Conservation (phyloP, 2,329 filamentous ascomycete genomes). For the Aureobasidium namibiae region DNA sequence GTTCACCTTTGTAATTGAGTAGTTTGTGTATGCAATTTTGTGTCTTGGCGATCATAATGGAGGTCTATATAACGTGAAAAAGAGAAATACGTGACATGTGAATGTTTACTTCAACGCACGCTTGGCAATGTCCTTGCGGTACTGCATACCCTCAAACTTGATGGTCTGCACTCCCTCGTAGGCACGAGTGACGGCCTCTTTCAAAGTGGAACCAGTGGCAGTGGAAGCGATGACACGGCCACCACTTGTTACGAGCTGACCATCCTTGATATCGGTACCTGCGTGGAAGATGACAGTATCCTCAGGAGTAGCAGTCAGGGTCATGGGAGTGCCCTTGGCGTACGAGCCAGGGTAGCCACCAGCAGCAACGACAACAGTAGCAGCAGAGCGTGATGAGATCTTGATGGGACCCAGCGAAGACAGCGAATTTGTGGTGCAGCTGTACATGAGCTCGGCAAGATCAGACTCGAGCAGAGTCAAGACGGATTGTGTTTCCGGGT, state of each 20-base stretch:
- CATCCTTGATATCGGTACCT: constrained; percentile 62
- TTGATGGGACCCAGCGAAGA: constrained; percentile 35
- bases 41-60: constrained; percentile 7
- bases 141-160: constrained; percentile 83
- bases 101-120: constrained; percentile 2
- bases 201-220: constrained; percentile 64
- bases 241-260: constrained; percentile 65
- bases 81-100: background rate
- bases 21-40: background rate
- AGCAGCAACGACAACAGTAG: constrained; percentile 89
- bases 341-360: constrained; percentile 86
- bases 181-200: constrained; percentile 77
- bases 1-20: too few species aligned
- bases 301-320: constrained; percentile 40
- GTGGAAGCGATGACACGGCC: constrained; percentile 93
- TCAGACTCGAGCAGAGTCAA: constrained; percentile 77
- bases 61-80: constrained; percentile 1
- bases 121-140: constrained; percentile 72
- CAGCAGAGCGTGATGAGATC: constrained; percentile 53
- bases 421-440: constrained; percentile 69
- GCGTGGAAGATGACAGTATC: constrained; percentile 73
- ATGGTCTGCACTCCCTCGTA: constrained; percentile 76
- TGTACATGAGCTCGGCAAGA: constrained; percentile 79
- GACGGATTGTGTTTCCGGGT: constrained; percentile 84
- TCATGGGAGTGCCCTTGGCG: constrained; percentile 64